Evolutionary conservation across 352 stramenopile genomes (phyloP), one percentile per base, ranked within the genome.

Genomic region (Phytophthora megakarya): DNA sequence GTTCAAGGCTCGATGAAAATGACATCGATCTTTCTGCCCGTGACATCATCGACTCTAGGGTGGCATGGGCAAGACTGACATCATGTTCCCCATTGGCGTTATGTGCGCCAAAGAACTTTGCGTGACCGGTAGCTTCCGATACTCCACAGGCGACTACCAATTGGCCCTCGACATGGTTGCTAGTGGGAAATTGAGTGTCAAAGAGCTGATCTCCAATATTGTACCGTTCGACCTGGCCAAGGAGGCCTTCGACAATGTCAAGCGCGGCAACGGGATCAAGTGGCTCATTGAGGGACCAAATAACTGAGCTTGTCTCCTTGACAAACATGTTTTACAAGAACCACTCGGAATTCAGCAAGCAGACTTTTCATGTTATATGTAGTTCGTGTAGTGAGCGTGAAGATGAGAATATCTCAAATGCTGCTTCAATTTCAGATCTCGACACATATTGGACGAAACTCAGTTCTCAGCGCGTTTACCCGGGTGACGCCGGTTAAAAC

Each of bases 231-330:
- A 72, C 26, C 16, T 72, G n/a, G 67, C 67, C 32, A 59, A 75
- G 44, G 56, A 75, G 30, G 67, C 56, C 1, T 72, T 75, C 40
- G 55, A 72, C 19, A 75, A 75, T 32, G 62, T 75, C 45, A 68
- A 69, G 62, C 16, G 10, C n/a, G 62, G 62, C 26, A 71, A 72
- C 35, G 67, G 67, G 26, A 68, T 72, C 33, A 72, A 75, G 62
- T 75, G 67, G 67, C 67, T 75, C n/a, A 75, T 75, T 21, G 67
- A 71, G 18, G 56, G 67, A 32, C 55, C 67, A 22, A 71, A 65
- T 49, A 70, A 61, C 32, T 65, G 37, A 51, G 40, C n/a, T n/a
- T n/a, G n/a, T n/a, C n/a, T n/a, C n/a, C n/a, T n/a, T n/a, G n/a
- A n/a, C n/a, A n/a, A n/a, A n/a, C n/a, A n/a, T n/a, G n/a, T n/a